Evolutionary conservation across 192 early-diverging fungal species (phyloP), one percentile per base, ranked within the genome.

Genomic region (Coemansia sp.): DNA sequence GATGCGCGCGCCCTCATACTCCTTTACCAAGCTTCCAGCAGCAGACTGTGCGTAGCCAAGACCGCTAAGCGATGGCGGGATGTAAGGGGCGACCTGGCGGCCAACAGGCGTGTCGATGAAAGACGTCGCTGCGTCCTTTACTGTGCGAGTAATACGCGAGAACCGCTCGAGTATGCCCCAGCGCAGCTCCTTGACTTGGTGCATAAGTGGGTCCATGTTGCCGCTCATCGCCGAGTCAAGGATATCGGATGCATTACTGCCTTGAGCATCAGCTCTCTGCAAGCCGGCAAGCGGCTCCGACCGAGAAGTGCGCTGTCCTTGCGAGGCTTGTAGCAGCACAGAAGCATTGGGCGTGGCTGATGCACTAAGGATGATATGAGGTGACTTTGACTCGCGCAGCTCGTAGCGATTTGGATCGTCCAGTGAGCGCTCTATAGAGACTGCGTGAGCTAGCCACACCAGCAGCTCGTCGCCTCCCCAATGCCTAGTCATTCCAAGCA

Each of bases 81-180:
- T 84, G 57, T 76, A 84, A 2, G 81, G 81, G n/a, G 74, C 76
- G 12, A 84, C 74, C 39, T 84, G 81, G 61, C 77, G 76, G 15
- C 73, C 81, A 40, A 84, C 76, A n/a, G 81, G 81, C 18, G 81
- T 84, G 20, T 84, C 81, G 41, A 84, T 79, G 36, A 49, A 88
- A 55, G 44, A 91, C 66, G 46, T 85, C 6, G 92, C 89, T 0
- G 92, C 85, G 57, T 92, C 89, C 29, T 87, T 81, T 41, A 90
- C 87, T 55, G 90, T 89, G 52, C 87, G 82, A 5, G 93, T 91
- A 10, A 94, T 91, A 29, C 89, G 88, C 1, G 93, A 92, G 52
- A 94, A 89, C 41, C 83, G 81, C 73, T 94, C 93, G 31, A 94
- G 78, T 27, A 94, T 85, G 50, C 84, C 89, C 92, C 92, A 94